Percentiles rank a stretch among this genome's conserved stretches.
Conservation (phyloP, 2,329 filamentous ascomycete species). For the Cercospora sp. region DNA sequence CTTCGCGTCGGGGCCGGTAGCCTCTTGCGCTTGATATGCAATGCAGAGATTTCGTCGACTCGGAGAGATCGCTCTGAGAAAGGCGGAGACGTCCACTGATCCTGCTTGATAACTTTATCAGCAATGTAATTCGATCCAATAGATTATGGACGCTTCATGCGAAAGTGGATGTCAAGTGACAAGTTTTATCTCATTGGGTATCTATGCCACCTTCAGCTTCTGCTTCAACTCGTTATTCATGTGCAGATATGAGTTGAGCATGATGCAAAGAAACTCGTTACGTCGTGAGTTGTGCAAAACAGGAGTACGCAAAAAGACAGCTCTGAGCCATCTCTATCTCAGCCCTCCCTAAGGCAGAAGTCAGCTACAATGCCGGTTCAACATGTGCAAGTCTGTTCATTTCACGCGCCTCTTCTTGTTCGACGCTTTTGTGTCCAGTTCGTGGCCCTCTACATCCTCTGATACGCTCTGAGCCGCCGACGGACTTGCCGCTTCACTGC, state of each 20-base stretch:
- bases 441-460: conserved; percentile 9
- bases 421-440: conserved; percentile 27
- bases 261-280: background rate
- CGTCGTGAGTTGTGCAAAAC: background rate
- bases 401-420: conserved; percentile 28
- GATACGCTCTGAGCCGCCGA: conserved; percentile 16
- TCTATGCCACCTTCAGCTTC: background rate
- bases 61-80: too few species aligned
- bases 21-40: background rate
- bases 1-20: background rate
- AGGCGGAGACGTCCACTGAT: background rate
- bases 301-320: background rate
- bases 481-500: conserved; percentile 43
- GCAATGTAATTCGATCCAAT: background rate
- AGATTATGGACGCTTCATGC: background rate
- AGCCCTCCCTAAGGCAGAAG: background rate
- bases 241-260: background rate
- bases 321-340: background rate
- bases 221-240: background rate
- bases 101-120: background rate
- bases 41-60: background rate
- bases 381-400: background rate
- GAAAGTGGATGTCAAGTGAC: background rate
- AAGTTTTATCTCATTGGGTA: background rate
- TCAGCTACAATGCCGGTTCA: background rate